A percentile compares a stretch with the other conserved stretches of the same genome.
phyloP scores from a whole-genome alignment of 2,329 filamentous ascomycete genomes.

The Cordyceps farinosa region DNA sequence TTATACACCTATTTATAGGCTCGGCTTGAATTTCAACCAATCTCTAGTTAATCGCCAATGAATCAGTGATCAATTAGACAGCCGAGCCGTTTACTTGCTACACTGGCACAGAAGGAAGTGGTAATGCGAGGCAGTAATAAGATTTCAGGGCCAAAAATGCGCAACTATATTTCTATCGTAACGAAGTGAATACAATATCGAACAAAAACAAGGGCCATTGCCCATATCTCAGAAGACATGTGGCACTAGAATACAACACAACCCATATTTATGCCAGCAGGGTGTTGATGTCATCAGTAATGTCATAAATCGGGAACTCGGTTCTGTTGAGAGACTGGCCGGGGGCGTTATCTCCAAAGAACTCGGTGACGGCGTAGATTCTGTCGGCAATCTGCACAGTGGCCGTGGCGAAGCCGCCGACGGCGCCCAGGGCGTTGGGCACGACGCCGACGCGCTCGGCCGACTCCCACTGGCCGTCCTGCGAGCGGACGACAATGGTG shows the following conservation, averaged over 20 bases:
- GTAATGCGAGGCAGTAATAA: background rate
- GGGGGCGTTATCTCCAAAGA: background rate
- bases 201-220: too few species aligned
- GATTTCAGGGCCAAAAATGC: background rate
- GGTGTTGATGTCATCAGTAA: constrained; percentile 2
- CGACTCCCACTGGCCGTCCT: constrained; percentile 32
- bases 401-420: constrained; percentile 20
- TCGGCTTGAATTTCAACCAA: too few species aligned
- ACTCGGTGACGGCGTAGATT: background rate
- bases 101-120: too few species aligned
- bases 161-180: background rate
- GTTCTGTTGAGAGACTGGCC: background rate
- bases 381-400: constrained; percentile 20
- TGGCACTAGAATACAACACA: background rate
- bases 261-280: background rate
- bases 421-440: constrained; percentile 20
- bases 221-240: too few species aligned
- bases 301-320: background rate
- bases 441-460: constrained; percentile 35
- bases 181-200: background rate
- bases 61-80: too few species aligned
- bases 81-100: too few species aligned
- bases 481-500: constrained; percentile 34
- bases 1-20: too few species aligned
- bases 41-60: too few species aligned